phyloP scores from a whole-genome alignment of 148 eudicot genomes.

The Rhododendron mucronatum region DNA sequence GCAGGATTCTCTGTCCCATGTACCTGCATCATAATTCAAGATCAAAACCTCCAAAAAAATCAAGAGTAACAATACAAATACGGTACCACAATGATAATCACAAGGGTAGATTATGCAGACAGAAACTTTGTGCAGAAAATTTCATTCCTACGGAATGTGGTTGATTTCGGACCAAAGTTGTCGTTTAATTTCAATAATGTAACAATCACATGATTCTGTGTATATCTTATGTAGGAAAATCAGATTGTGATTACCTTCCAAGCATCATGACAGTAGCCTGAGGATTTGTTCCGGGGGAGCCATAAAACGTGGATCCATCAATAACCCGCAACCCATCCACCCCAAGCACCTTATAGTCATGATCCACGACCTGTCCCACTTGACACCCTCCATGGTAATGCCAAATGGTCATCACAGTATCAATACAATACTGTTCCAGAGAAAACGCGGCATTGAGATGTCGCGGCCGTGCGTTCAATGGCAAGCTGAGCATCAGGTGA shows the following conservation, averaged over 20 bases:
- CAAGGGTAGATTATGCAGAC: background rate
- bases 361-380: slow-evolving; percentile 51
- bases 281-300: slow-evolving; percentile 63
- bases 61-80: background rate
- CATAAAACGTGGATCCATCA: slow-evolving; percentile 52
- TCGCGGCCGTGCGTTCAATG: slow-evolving; percentile 25
- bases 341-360: slow-evolving; percentile 47
- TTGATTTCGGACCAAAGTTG: background rate
- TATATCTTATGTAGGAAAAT: background rate
- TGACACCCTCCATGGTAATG: slow-evolving; percentile 70
- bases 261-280: slow-evolving; percentile 78
- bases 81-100: background rate
- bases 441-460: slow-evolving; percentile 27
- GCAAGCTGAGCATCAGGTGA: slow-evolving; percentile 25
- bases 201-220: background rate
- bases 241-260: slow-evolving; percentile 51
- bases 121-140: background rate
- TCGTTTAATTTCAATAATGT: background rate
- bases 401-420: slow-evolving; percentile 67
- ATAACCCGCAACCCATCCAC: slow-evolving; percentile 45
- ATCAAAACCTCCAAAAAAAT: background rate
- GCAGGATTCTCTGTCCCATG: slow-evolving; percentile 49
- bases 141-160: background rate
- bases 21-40: slow-evolving; percentile 36
- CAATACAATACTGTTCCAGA: slow-evolving; percentile 47